Base-by-base conservation (phyloP, 805 yeast species). In the Starmerella bombicola region DNA sequence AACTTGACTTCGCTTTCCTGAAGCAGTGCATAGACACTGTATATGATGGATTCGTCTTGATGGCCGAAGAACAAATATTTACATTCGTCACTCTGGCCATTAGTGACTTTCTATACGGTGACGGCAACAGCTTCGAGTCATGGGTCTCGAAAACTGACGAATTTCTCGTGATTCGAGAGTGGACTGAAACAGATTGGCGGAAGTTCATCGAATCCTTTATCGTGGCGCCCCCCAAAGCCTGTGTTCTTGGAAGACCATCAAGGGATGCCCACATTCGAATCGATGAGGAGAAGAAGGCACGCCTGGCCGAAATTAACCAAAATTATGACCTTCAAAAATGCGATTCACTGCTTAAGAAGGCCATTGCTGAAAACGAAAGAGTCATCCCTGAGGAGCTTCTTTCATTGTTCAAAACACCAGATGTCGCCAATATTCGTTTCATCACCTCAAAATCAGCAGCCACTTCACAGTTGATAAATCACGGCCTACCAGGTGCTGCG, bases 51-150 rank as follows among this genome's bases (percentile, higher is more conserved):
- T 74, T 69, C 36, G 38, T 55, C 17, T 47, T 52, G 24, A 37
- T 37, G 5, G 56, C 56, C 21, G 69, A 61, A 58, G 74, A 71
- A 45, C 70, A 74, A 18, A 69, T 86, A 3, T 71, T 71, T 20
- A 63, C 67, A 4, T 64, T 85, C 39, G 70, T 84, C 0, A 72
- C 71, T 33, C 66, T 76, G 44, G 84, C 85, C 6, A 79, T 84
- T 38, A 68, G 68, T 29, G 93, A 83, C 52, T 88, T 84, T 58
- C 55, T 84, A 8, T 91, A 88, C 55, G 94, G 95, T 36, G 65
- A 73, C 35, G 75, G 74, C 42, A 81, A 81, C 2, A 74, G 76
- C 40, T 63, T 88, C 43, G 59, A 63, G 3, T 57, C 59, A n/a
- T 72, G 79, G 68, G 49, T 74, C 19, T 68, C 71, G 45, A 67